Evolutionary conservation across 352 stramenopile genomes (phyloP), one percentile per base, ranked within the genome.

Genomic region (Pythium dissimile): DNA sequence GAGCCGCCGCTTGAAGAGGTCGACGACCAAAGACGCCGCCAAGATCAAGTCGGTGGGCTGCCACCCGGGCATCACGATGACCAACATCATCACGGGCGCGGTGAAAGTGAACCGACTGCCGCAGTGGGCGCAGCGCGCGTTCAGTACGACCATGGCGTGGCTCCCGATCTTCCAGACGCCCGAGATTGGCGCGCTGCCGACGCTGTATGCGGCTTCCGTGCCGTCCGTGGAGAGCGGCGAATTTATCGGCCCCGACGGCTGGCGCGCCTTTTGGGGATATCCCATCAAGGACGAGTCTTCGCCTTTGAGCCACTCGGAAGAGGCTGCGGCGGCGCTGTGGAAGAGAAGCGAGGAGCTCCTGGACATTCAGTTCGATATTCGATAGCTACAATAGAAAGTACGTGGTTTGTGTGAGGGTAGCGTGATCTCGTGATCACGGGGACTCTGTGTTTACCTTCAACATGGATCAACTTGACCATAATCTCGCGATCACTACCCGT

Each of bases 231-330:
- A 71, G 9, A 69, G 72, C 16, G 75, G 72, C 5, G 64, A 88
- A 12, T 86, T 72, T 35, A 83, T 80, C 39, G 78, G 75, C 4
- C 78, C 78, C 2, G 68, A 79, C 21, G 71, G 75, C 4, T 76
- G 76, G 38, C 31, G 73, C 10, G 62, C 66, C 16, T 60, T 71
- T 18, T 63, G 71, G 32, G 77, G 77, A 5, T 81, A 86, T 43
- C 75, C 78, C 12, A 37, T 42, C 15, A 67, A 67, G 3, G 78
- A 85, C 43, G 54, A 60, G 18, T 75, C 75, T 6, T 69, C 66
- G 1, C 45, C 67, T 23, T 60, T 62, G 30, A 71, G 62, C 38
- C 49, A 60, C 27, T 69, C 62, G 0, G 26, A 47, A 34, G 47
- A 59, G 6, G 47, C 41, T 2, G 62, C 54, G 5, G 18, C 18